phyloP scores from a whole-genome alignment of 73 alveolate species.

The Blepharisma japonicum region DNA sequence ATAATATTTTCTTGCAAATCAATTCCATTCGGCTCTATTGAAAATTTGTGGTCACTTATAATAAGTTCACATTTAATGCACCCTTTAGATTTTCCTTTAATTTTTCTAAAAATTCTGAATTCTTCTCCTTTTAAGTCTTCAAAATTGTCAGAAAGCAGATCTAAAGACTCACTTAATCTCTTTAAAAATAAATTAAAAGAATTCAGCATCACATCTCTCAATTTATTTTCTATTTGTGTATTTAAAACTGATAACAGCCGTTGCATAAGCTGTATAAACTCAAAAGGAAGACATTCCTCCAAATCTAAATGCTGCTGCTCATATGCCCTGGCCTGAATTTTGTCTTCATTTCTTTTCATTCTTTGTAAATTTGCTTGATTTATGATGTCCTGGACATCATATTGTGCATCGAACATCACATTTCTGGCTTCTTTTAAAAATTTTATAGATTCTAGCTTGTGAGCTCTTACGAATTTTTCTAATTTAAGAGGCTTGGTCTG shows the following conservation, averaged over 20 bases:
- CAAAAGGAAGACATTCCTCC: slow-evolving; percentile 48
- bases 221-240: slow-evolving; percentile 43
- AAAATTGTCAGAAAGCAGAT: no score
- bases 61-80: background rate
- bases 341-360: slow-evolving; percentile 39
- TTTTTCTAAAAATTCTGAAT: background rate
- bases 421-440: slow-evolving; percentile 51
- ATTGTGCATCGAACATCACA: slow-evolving; percentile 60
- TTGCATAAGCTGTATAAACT: slow-evolving; percentile 36
- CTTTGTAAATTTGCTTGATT: slow-evolving; percentile 38
- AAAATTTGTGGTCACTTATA: background rate
- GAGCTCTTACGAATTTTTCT: slow-evolving; percentile 36
- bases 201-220: slow-evolving; percentile 34
- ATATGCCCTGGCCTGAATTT: slow-evolving; percentile 48
- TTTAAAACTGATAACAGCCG: slow-evolving; percentile 39
- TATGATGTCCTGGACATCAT: slow-evolving; percentile 47
- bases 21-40: background rate
- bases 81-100: background rate
- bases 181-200: background rate
- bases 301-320: slow-evolving; percentile 36
- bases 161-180: background rate
- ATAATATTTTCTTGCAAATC: no score
- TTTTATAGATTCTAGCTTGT: slow-evolving; percentile 36
- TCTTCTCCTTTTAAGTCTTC: background rate
- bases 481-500: slow-evolving; percentile 25